Evolutionary conservation across 345 rosid species (phyloP).

Genomic region (Rhodamnia rubescens): DNA sequence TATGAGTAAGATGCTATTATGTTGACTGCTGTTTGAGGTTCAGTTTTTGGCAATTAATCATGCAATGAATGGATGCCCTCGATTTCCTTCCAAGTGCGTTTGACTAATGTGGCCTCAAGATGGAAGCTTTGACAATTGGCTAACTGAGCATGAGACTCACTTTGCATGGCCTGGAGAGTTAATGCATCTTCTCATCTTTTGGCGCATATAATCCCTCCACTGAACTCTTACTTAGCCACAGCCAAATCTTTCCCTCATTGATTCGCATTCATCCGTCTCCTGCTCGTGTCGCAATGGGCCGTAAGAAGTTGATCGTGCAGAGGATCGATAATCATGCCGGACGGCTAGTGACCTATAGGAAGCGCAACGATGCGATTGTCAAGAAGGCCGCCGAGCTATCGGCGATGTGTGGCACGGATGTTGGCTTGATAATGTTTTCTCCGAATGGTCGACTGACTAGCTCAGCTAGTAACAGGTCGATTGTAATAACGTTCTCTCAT

Average conservation of each 20-base stretch:
- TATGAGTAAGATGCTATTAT: neutral
- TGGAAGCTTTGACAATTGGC: neutral
- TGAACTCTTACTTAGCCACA: no score
- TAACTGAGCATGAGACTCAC: neutral
- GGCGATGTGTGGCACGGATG: slow-evolving; percentile 3
- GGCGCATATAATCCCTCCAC: no score
- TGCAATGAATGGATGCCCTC: neutral
- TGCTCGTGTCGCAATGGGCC: slow-evolving; percentile 1
- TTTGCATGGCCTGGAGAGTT: neutral
- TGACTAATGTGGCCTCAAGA: neutral
- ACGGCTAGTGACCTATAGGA: slow-evolving; percentile 6
- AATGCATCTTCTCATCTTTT: neutral
- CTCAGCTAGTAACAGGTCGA: slow-evolving; percentile 18
- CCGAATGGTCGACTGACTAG: slow-evolving; percentile 11
- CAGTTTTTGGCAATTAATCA: neutral
- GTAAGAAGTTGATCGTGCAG: slow-evolving; percentile 1
- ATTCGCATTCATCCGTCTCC: neutral
- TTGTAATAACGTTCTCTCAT: neutral
- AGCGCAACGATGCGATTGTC: slow-evolving; percentile 14
- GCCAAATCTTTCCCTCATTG: no score
- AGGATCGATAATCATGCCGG: neutral
- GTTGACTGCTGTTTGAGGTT: neutral
- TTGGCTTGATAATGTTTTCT: slow-evolving; percentile 23
- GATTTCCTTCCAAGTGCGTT: neutral
- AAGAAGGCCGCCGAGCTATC: slow-evolving; percentile 22